Base-by-base conservation (phyloP, 1,284 basidiomycete species). In the Takashimella koratensis region DNA sequence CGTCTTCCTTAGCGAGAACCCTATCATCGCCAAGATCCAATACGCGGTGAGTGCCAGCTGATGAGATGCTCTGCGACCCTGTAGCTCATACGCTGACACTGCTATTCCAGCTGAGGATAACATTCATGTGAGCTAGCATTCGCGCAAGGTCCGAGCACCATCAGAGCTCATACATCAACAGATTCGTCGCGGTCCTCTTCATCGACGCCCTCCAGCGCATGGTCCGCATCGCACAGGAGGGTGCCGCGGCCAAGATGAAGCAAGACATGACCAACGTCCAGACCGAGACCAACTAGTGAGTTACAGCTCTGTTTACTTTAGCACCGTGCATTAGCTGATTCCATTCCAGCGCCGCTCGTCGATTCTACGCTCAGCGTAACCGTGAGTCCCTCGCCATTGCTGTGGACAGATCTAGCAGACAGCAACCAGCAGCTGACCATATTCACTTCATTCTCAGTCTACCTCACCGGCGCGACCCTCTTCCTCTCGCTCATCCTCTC, bases 401-500 rank as follows among this genome's bases (percentile, higher is more conserved):
- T n/a, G n/a, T n/a, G n/a, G n/a, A n/a, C n/a, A n/a, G n/a, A n/a
- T n/a, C n/a, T n/a, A n/a, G n/a, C n/a, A n/a, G n/a, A n/a, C n/a
- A n/a, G n/a, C n/a, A n/a, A n/a, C n/a, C n/a, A n/a, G n/a, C n/a
- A n/a, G n/a, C n/a, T n/a, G n/a, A n/a, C n/a, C n/a, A n/a, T n/a
- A n/a, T n/a, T n/a, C n/a, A n/a, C n/a, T n/a, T n/a, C n/a, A n/a
- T n/a, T n/a, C 60, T 88, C 87, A 77, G 84, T 87, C 57, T 97
- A 97, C 75, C 81, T 96, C 20, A 96, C 93, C 11, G 90, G 90
- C 1, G 90, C 91, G 73, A 91, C 88, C 52, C 82, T 98, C 44
- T 96, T 96, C 85, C 85, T 97, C 27, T 93, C 90, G 16, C 84
- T 94, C 51, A 87, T 96, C 65, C 85, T 97, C 62, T 88, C 91